Base-by-base conservation (phyloP, 176 grass and related monocot genomes). In the Aegilops sharonensis region DNA sequence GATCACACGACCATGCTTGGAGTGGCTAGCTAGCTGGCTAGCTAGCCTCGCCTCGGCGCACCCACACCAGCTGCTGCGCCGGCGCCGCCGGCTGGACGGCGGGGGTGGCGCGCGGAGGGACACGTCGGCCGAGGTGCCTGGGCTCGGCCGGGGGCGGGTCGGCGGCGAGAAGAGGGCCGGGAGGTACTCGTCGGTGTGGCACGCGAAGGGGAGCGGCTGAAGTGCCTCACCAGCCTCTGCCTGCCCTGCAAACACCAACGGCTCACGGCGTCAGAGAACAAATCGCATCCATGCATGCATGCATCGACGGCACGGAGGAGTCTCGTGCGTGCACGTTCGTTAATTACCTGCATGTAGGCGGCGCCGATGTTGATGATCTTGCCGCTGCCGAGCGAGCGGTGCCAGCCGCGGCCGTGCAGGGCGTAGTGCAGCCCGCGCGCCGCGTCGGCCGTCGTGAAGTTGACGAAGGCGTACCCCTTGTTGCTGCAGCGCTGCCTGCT, bases 391-490 rank as follows among this genome's bases (percentile, higher is more conserved):
- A 83, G 72, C 24, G 25, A 78, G 25, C 24, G 72, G 13, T 34
- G 75, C 95, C 95, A 97, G 29, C 30, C 35, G 25, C 72, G 78
- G 23, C 83, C 17, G 12, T 94, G 71, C 8, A 97, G 81, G 0
- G 65, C 6, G 2, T 5, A 14, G 37, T 85, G 84, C 36, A 94
- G 81, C 56, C 39, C 8, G 34, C 4, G 31, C 6, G 88, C 88
- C 0, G 90, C 92, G 21, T 40, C 61, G 1, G 86, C 4, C 47
- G 88, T 88, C 17, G 95, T 97, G 74, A 97, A 88, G 87, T 97
- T 97, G 11, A 94, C 82, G 77, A 97, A 97, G 4, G 90, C 95
- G 71, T 94, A 97, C 1, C 95, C 95, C 63, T 62, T 67, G 60
- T 92, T 97, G 77, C 86, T 94, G 77, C 77, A 65, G 27, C 18